Evolutionary conservation across 495 filamentous ascomycete genomes (phyloP).

Genomic region (Neurospora africana): DNA sequence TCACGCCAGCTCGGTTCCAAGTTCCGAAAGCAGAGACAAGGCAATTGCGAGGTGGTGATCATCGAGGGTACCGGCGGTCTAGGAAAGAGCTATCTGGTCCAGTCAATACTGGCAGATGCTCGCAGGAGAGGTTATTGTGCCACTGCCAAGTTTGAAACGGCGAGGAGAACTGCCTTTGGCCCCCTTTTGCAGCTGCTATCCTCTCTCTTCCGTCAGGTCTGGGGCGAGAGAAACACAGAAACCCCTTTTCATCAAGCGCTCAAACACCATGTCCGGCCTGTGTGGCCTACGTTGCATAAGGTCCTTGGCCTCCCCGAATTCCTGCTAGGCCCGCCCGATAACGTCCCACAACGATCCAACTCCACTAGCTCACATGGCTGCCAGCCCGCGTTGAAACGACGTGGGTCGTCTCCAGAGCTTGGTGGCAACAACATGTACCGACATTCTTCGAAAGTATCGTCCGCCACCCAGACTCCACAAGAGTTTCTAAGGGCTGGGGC

Average conservation of each 20-base stretch:
- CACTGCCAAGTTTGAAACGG: constrained; percentile 75
- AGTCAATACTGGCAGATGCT: constrained; percentile 63
- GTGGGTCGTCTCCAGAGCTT: constrained; percentile 33
- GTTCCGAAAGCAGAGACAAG: constrained; percentile 51
- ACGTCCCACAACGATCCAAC: background rate
- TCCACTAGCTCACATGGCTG: constrained; percentile 6
- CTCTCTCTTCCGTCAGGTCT: constrained; percentile 80
- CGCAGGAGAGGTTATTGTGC: constrained; percentile 71
- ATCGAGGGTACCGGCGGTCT: constrained; percentile 68
- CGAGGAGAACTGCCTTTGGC: constrained; percentile 70
- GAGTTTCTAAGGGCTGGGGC: constrained; percentile 63
- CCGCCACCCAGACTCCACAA: constrained; percentile 43
- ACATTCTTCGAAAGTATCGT: background rate
- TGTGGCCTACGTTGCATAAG: constrained; percentile 69
- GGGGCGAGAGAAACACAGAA: constrained; percentile 76
- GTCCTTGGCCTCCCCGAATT: constrained; percentile 73
- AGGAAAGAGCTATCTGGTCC: constrained; percentile 75
- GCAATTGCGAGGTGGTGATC: constrained; percentile 66
- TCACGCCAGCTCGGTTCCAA: constrained; percentile 42
- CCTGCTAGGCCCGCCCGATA: constrained; percentile 39
- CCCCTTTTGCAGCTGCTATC: constrained; percentile 70
- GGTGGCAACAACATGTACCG: constrained; percentile 7
- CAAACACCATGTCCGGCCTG: constrained; percentile 58
- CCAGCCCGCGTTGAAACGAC: constrained; percentile 20
- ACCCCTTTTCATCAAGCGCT: constrained; percentile 72